Conservation (phyloP, 345 rosid species). For the sweet orange (Citrus sinensis) region DNA sequence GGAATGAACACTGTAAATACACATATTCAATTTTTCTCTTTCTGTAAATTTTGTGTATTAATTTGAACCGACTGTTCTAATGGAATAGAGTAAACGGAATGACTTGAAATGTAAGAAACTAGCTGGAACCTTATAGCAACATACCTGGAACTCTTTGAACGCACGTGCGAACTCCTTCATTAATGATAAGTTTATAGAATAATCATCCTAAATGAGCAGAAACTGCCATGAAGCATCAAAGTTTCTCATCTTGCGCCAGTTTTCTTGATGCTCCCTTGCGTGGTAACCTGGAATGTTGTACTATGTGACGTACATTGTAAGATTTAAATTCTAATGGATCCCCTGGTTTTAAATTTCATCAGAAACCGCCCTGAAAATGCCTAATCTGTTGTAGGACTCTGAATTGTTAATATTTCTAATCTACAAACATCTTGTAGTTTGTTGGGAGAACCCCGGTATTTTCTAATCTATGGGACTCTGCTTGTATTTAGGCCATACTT, state of each 20-base stretch:
- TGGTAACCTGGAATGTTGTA: too few relatives aligned
- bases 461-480: too few relatives aligned
- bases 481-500: too few relatives aligned
- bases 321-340: neutral
- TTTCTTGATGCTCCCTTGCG: neutral
- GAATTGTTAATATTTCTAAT: neutral
- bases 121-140: conserved; percentile 26
- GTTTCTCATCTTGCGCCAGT: neutral
- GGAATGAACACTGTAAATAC: conserved; percentile 49
- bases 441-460: neutral
- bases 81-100: conserved; percentile 7
- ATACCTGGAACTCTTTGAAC: conserved; percentile 25
- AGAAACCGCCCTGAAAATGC: neutral
- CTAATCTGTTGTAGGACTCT: neutral
- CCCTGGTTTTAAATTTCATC: neutral
- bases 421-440: neutral
- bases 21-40: neutral
- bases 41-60: conserved; percentile 28
- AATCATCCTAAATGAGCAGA: conserved; percentile 8
- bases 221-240: conserved; percentile 19
- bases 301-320: neutral
- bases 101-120: conserved; percentile 19
- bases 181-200: neutral
- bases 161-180: conserved; percentile 19
- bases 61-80: neutral